These are phyloP conservation scores for Halenospora varia DNA, from an alignment of 495 filamentous ascomycete species.

Conservation along the genomic window DNA sequence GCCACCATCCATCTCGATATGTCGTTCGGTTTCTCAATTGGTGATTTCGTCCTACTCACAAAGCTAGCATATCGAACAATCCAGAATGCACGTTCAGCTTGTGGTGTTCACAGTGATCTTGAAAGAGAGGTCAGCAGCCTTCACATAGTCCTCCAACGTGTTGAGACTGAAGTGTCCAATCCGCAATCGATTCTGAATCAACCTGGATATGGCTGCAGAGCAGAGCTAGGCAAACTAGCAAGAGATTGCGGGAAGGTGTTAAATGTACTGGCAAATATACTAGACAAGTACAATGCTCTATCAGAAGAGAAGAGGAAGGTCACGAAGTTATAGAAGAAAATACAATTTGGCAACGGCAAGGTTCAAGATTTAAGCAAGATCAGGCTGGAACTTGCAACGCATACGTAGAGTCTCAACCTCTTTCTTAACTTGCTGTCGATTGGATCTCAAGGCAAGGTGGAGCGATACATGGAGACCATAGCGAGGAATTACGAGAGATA, in stretches of 20 bases:
- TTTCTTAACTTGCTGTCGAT: constrained; percentile 12
- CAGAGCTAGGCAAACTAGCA: constrained; percentile 9
- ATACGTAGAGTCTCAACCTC: constrained; percentile 16
- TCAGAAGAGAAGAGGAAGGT: constrained; percentile 11
- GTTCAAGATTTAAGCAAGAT: constrained; percentile 17
- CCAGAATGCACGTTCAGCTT: constrained; percentile 20
- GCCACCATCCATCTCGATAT: constrained; percentile 5
- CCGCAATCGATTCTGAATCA: constrained; percentile 12
- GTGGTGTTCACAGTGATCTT: constrained; percentile 22
- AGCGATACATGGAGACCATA: constrained; percentile 11
- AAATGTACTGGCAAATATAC: constrained; percentile 6
- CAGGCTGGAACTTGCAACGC: constrained; percentile 6
- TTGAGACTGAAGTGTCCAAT: constrained; percentile 12
- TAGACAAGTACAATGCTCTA: constrained; percentile 17
- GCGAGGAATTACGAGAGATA: constrained; percentile 8
- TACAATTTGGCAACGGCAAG: constrained; percentile 17
- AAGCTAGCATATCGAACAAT: constrained; percentile 17
- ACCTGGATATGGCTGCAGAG: constrained; percentile 3
- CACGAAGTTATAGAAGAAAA: constrained; percentile 12
- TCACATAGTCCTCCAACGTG: constrained; percentile 13
- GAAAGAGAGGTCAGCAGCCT: constrained; percentile 20
- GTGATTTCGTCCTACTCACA: constrained; percentile 20
- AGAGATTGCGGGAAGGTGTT: constrained; percentile 10
- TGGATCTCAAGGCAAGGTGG: constrained; percentile 17
- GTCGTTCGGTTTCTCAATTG: constrained; percentile 24